Base-by-base conservation (phyloP, 164 flowering plant species). In the Liquidambar formosana region DNA sequence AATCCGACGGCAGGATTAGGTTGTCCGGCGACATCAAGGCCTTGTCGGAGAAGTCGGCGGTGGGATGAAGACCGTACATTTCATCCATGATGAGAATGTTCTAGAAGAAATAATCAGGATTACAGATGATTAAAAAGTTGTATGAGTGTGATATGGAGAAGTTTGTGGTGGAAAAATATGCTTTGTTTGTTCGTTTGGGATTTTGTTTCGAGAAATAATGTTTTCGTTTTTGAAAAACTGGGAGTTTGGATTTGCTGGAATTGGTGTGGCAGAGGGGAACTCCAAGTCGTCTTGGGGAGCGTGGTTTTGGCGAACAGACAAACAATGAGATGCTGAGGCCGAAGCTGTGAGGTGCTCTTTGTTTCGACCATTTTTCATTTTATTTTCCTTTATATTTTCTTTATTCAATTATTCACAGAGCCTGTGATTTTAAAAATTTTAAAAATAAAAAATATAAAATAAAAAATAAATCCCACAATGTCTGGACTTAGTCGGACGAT, bases 1-100 rank as follows among this genome's bases (percentile, higher is more conserved):
- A 81, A 63, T 84, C 84, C 4, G 82, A 54, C 8, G 85, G 85
- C 4, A 71, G 47, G 33, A 82, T 64, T 69, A 90, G 76, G 66
- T 72, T 78, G 22, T 82, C 90, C 69, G 86, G 84, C 65, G 83
- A 75, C 84, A 84, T 75, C 73, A 85, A 67, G 19, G 81, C 61
- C 65, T 71, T 84, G 23, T 77, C 81, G 4, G 81, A 67, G 83
- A 80, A 85, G 33, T 82, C 79, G 25, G 72, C 64, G 70, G 79
- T 41, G 12, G 78, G 51, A 41, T 78, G 77, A 16, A 83, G 70
- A 10, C 88, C 86, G 73, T 85, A 91, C 73, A 83, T 66, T 61
- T 81, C 92, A 16, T 89, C 96, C 96, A 91, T 90, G 61, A 61
- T 41, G 15, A 41, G 45, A 28, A 61, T 61, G 64, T 49, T 46